Percentiles rank a stretch among this genome's conserved stretches.
Evolutionary conservation across 2,329 filamentous ascomycete genomes (phyloP).

Genomic region (Cryphonectria carpinicola): DNA sequence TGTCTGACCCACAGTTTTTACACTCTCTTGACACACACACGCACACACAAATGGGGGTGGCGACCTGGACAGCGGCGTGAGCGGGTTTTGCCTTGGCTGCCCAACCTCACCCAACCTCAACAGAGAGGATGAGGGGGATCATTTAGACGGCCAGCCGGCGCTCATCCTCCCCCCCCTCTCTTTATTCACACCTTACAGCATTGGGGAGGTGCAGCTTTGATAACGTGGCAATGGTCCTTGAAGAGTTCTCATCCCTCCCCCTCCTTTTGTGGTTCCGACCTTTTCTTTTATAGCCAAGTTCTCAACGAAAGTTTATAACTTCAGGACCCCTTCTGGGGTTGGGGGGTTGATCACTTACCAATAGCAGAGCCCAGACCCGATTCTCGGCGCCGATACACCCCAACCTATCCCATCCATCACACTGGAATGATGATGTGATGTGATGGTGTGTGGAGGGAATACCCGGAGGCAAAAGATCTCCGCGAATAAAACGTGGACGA

Average conservation of each 20-base stretch:
- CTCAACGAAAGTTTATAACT: neutral
- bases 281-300: neutral
- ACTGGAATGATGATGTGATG: neutral
- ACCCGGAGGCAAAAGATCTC: neutral
- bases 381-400: neutral
- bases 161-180: neutral
- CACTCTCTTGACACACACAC: too few species aligned
- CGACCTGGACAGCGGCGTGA: neutral
- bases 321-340: neutral
- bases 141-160: neutral
- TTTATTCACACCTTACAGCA: neutral
- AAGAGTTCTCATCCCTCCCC: neutral
- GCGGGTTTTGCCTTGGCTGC: neutral
- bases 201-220: neutral
- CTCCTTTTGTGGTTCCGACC: neutral
- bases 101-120: neutral
- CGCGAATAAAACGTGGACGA: neutral
- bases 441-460: slow-evolving; percentile 5
- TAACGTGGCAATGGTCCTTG: neutral
- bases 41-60: neutral
- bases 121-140: neutral
- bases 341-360: neutral
- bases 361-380: neutral
- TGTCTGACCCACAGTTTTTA: neutral
- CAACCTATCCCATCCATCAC: neutral